Conservation (phyloP, 176 grass and related monocot genomes). For the Typha latifolia region DNA sequence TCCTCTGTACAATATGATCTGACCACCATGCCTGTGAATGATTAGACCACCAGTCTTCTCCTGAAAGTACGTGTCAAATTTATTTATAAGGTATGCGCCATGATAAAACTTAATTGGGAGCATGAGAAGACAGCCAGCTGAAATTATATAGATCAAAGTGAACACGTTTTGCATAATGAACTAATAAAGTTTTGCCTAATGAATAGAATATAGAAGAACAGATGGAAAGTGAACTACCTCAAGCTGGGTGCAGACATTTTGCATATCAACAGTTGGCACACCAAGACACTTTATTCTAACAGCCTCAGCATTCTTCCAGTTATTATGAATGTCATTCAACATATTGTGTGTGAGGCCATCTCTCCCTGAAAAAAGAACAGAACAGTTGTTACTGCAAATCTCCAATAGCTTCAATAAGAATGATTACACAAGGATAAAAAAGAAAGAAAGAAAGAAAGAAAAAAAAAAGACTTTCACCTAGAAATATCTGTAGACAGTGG, state of each 20-base stretch:
- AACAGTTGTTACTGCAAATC: not conserved
- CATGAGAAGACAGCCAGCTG: not conserved
- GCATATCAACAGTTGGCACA: constrained; percentile 81
- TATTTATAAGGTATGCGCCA: not conserved
- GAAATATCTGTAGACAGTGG: too few species aligned
- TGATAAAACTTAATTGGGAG: not conserved
- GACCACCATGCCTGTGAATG: constrained; percentile 54
- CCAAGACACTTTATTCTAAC: constrained; percentile 89
- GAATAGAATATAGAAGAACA: constrained; percentile 3
- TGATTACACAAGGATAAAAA: too few species aligned
- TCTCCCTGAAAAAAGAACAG: constrained; percentile 37
- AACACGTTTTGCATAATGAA: too few species aligned
- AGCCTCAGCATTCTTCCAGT: constrained; percentile 61
- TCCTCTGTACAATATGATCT: constrained; percentile 66
- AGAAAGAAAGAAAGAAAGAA: too few species aligned
- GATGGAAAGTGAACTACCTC: constrained; percentile 41
- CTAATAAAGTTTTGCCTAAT: not conserved
- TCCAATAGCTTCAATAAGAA: too few species aligned
- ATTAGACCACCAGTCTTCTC: constrained; percentile 83
- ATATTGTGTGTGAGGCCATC: constrained; percentile 98
- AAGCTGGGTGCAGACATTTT: constrained; percentile 66
- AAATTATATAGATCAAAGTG: not conserved
- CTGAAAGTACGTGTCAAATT: constrained; percentile 17
- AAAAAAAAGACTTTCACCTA: too few species aligned
- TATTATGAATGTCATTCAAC: constrained; percentile 90